Evolutionary conservation across 1,284 basidiomycete genomes (phyloP), one percentile per base, ranked within the genome.

Genomic region (Trametes pubescens): DNA sequence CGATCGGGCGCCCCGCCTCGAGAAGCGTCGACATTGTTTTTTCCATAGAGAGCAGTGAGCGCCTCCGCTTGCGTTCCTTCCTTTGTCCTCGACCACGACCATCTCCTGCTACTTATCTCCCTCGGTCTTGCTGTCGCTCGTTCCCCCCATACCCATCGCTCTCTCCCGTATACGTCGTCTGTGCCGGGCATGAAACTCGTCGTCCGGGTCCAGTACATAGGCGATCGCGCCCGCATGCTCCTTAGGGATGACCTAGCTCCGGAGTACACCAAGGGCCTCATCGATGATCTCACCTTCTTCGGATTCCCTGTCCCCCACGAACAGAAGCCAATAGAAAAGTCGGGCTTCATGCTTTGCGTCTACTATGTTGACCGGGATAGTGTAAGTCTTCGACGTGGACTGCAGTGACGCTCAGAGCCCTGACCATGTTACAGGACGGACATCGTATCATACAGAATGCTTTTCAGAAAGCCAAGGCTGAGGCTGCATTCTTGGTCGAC

Each of bases 161-260:
- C 43, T 7, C 26, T 21, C 18, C 32, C 43, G 21, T n/a, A 18
- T 6, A 21, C 32, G 35, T 8, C 29, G 29, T 32, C 46, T 10
- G 14, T 29, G 16, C 35, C n/a, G 29, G 18, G 13, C 54, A 69
- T 69, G 65, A 67, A 69, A 55, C 63, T 69, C 34, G 65, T 66
- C 35, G 65, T 69, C 35, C 68, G 65, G 16, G 68, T 69, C 26
- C 68, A 69, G 59, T 69, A 69, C 44, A 61, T 67, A 51, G 68
- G 65, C 38, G 68, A 69, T 47, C 65, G 68, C 21, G 68, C 68
- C 47, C 58, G 65, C 34, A 60, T 64, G n/a, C 65, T 69, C 16
- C 51, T 66, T 21, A 63, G 67, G 22, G 65, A 65, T 32, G 67
- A 66, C 26, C 67, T 57, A 6, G 67, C 65, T n/a, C 53, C 63